Evolutionary conservation across 108 stramenopile genomes (phyloP).

Genomic region (Cyclotella choctawhatcheeana): DNA sequence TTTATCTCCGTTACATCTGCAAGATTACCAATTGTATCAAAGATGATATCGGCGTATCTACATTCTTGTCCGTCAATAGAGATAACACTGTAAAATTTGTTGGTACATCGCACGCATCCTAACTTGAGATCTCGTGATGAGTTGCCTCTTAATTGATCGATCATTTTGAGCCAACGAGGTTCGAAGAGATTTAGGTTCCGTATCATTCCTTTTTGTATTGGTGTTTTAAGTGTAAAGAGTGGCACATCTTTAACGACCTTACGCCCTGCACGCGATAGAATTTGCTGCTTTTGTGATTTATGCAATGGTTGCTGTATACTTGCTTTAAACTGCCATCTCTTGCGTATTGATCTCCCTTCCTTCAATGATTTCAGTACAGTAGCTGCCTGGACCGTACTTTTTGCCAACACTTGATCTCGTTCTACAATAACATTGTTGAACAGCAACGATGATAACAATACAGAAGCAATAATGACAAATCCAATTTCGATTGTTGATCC

Average conservation of each 20-base stretch:
- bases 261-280: background rate
- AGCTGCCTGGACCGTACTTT: slow-evolving; percentile 35
- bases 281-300: background rate
- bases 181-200: slow-evolving; percentile 60
- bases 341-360: slow-evolving; percentile 46
- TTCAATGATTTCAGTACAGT: slow-evolving; percentile 43
- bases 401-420: slow-evolving; percentile 50
- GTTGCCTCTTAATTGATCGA: slow-evolving; percentile 34
- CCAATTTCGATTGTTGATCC: slow-evolving; percentile 14
- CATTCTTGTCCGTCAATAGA: slow-evolving; percentile 49
- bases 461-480: slow-evolving; percentile 41
- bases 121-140: slow-evolving; percentile 18
- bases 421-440: slow-evolving; percentile 62
- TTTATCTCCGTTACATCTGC: slow-evolving; percentile 41
- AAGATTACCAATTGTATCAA: slow-evolving; percentile 47
- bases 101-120: slow-evolving; percentile 60
- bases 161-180: slow-evolving; percentile 71
- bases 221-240: slow-evolving; percentile 57
- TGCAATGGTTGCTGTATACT: slow-evolving; percentile 9
- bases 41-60: slow-evolving; percentile 62
- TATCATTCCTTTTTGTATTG: slow-evolving; percentile 38
- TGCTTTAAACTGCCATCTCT: slow-evolving; percentile 53
- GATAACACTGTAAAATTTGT: slow-evolving; percentile 66
- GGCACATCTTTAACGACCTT: slow-evolving; percentile 23
- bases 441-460: slow-evolving; percentile 48